phyloP scores from a whole-genome alignment of 2,329 filamentous ascomycete species.

The Hypoxylon sp. region DNA sequence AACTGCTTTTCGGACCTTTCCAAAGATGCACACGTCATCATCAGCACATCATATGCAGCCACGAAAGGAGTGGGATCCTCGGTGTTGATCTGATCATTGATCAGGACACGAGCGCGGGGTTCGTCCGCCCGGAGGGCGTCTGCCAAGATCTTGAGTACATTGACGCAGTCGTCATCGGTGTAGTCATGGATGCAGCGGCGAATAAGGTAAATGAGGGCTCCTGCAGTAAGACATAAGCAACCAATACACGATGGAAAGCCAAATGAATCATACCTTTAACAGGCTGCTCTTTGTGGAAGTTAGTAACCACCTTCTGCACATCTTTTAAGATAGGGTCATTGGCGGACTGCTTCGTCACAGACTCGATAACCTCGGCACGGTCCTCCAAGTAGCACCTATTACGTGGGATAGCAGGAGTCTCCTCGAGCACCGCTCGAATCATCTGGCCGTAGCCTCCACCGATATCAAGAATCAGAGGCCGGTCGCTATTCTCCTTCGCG shows the following conservation, averaged over 20 bases:
- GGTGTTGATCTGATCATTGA: constrained; percentile 6
- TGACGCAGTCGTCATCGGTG: constrained; percentile 11
- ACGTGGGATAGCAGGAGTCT: not conserved
- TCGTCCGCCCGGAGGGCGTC: not conserved
- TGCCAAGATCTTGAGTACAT: constrained; percentile 9
- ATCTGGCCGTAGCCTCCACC: constrained; percentile 3
- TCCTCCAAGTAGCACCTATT: constrained; percentile 5
- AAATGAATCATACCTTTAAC: not conserved
- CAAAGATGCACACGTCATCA: not conserved
- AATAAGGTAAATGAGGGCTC: constrained; percentile 5
- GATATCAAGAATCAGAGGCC: constrained; percentile 12
- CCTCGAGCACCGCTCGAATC: not conserved
- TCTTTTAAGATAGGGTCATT: constrained; percentile 3
- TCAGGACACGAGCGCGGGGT: constrained; percentile 3
- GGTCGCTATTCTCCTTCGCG: not conserved
- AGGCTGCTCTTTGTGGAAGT: constrained; percentile 9
- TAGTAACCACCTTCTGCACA: not conserved
- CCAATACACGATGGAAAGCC: not conserved
- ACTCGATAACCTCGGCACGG: not conserved
- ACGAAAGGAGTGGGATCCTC: not conserved
- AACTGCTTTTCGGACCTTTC: constrained; percentile 10
- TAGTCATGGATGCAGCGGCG: constrained; percentile 13
- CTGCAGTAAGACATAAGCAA: not conserved
- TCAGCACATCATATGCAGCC: constrained; percentile 3
- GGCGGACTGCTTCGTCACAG: not conserved